Conservation (phyloP, 1,284 basidiomycete genomes). For the Puccinia horiana region DNA sequence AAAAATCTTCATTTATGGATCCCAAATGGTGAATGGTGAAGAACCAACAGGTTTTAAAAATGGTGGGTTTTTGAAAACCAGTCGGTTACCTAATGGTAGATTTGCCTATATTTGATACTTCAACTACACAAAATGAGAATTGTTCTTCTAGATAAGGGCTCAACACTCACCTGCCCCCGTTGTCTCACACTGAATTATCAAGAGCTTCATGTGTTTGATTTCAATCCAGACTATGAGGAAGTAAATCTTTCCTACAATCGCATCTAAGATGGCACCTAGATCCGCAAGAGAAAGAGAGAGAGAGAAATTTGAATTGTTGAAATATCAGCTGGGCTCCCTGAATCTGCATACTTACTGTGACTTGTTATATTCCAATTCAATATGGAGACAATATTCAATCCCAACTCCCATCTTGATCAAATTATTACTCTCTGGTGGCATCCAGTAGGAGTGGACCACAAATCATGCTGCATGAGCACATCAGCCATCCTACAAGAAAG, state of each 20-base stretch:
- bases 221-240: slow-evolving; percentile 98
- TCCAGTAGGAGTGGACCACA: slow-evolving; percentile 97
- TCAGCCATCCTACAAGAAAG: slow-evolving; percentile 88
- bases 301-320: background rate
- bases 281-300: background rate
- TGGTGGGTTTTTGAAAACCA: too few relatives aligned
- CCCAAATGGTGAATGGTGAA: too few relatives aligned
- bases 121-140: too few relatives aligned
- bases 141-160: too few relatives aligned
- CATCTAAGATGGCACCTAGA: slow-evolving; percentile 86
- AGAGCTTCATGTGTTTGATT: slow-evolving; percentile 99
- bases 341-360: slow-evolving; percentile 66
- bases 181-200: slow-evolving; percentile 94
- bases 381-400: slow-evolving; percentile 97
- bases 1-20: too few relatives aligned
- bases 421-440: slow-evolving; percentile 96
- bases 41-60: background rate
- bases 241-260: slow-evolving; percentile 99
- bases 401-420: slow-evolving; percentile 99
- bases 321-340: background rate
- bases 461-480: slow-evolving; percentile 83
- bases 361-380: slow-evolving; percentile 99
- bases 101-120: too few relatives aligned
- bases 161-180: slow-evolving; percentile 74
- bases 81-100: too few relatives aligned